Percentiles rank a stretch among this genome's conserved stretches.
phyloP scores from a whole-genome alignment of 495 filamentous ascomycete species.

The Lasiosphaeriaceae sp. region DNA sequence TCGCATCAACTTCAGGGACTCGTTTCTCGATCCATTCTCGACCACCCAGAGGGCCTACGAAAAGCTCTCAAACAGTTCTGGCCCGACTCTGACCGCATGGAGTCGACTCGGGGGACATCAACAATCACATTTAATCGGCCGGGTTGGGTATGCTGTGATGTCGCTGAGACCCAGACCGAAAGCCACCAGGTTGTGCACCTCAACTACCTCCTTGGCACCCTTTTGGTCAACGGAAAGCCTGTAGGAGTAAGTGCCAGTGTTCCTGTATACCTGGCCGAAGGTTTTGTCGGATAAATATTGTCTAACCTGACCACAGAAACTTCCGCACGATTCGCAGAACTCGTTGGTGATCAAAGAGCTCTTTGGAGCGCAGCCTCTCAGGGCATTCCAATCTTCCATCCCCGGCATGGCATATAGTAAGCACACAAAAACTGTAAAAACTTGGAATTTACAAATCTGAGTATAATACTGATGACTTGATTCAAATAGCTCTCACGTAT shows the following conservation, averaged over 20 bases:
- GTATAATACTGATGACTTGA: background rate
- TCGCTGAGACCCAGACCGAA: slow-evolving; percentile 2
- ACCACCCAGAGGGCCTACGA: slow-evolving; percentile 22
- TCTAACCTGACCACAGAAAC: slow-evolving; percentile 18
- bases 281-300: too few species aligned
- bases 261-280: too few species aligned
- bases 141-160: slow-evolving; percentile 10
- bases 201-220: slow-evolving; percentile 44
- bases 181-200: slow-evolving; percentile 34
- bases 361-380: slow-evolving; percentile 46
- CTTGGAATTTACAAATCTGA: background rate
- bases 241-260: slow-evolving; percentile 31
- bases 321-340: slow-evolving; percentile 41
- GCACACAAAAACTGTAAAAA: background rate
- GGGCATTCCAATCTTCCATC: slow-evolving; percentile 41
- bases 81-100: slow-evolving; percentile 15
- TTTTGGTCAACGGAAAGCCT: slow-evolving; percentile 47
- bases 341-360: slow-evolving; percentile 37
- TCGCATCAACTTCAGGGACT: slow-evolving; percentile 30
- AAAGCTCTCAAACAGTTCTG: slow-evolving; percentile 26
- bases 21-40: slow-evolving; percentile 26
- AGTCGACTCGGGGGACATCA: background rate
- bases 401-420: slow-evolving; percentile 43
- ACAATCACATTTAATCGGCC: background rate
- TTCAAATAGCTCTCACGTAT: slow-evolving; percentile 23